Evolutionary conservation across 257 asterid genomes (phyloP).

Genomic region (Vinca minor): DNA sequence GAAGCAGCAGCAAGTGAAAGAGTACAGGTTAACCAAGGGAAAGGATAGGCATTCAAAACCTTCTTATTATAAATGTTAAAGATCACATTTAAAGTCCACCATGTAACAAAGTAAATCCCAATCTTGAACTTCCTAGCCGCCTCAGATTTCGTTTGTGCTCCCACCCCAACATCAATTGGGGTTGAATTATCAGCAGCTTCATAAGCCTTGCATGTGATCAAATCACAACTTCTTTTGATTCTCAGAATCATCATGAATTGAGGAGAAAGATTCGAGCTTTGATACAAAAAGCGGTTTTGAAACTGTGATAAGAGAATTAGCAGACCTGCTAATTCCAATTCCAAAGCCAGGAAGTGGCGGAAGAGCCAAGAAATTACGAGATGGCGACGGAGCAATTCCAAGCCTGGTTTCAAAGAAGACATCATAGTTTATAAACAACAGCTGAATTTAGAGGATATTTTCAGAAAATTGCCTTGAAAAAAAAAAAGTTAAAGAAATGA

Average conservation of each 20-base stretch:
- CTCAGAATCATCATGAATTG: background rate
- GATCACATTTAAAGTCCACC: conserved; percentile 93
- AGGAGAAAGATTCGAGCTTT: conserved; percentile 10
- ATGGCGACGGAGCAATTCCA: conserved; percentile 24
- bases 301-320: conserved; percentile 19
- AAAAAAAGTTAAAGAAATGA: background rate
- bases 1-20: conserved; percentile 91
- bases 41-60: conserved; percentile 81
- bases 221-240: conserved; percentile 19
- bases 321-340: conserved; percentile 23
- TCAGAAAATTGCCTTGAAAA: background rate
- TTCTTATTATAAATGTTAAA: conserved; percentile 88
- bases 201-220: conserved; percentile 53
- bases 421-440: conserved; percentile 37
- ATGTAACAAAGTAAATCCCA: conserved; percentile 78
- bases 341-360: conserved; percentile 33
- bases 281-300: conserved; percentile 51
- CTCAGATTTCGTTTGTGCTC: conserved; percentile 37
- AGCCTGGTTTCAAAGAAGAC: conserved; percentile 49
- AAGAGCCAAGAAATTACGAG: conserved; percentile 15
- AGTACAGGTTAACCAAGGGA: conserved; percentile 91
- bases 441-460: conserved; percentile 7
- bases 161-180: conserved; percentile 43
- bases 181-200: conserved; percentile 70
- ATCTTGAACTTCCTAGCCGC: conserved; percentile 68